Evolutionary conservation across 2,329 filamentous ascomycete species (phyloP), one percentile per base, ranked within the genome.

Genomic region (Septoria petroselini): DNA sequence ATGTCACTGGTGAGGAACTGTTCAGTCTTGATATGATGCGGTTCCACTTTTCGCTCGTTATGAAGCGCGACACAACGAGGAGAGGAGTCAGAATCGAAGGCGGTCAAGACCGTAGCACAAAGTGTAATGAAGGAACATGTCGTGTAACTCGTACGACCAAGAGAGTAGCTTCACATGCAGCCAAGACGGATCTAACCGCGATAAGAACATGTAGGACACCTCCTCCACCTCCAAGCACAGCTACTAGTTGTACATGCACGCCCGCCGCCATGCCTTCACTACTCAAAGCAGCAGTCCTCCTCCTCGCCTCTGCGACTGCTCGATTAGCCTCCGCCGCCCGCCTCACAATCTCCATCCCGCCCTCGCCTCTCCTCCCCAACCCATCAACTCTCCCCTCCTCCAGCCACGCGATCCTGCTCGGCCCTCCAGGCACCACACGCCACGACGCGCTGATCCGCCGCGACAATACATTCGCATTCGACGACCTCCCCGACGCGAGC

Each of bases 381-480:
- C 71, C 75, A 38, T 68, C 74, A 17, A 68, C 66, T 12, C 73
- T 80, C 48, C 72, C 75, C 45, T 66, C 75, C 41, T 80, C 84
- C 45, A 84, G 83, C 17, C 74, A 84, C 63, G 80, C 79, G 53
- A 85, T 85, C 42, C 83, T 85, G 65, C 56, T 63, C 8, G 64
- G 66, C 14, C 57, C 65, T 15, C 67, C 71, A 34, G 73, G 73
- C 14, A 71, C n/a, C n/a, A n/a, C 68, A 7, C 67, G 68, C 31
- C 64, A 78, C 52, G 73, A 78, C 19, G 82, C 86, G 9, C 83
- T 84, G 7, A 73, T 95, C 7, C 83, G 84, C 9, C 73, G 78
- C 33, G 70, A 76, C 60, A 86, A 88, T 68, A 83, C 81, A 18
- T 89, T 96, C 65, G 76, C 82, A 55, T 95, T 96, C 75, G 72